phyloP scores from a whole-genome alignment of 306 rosid species.

The Cucurbita pepo region DNA sequence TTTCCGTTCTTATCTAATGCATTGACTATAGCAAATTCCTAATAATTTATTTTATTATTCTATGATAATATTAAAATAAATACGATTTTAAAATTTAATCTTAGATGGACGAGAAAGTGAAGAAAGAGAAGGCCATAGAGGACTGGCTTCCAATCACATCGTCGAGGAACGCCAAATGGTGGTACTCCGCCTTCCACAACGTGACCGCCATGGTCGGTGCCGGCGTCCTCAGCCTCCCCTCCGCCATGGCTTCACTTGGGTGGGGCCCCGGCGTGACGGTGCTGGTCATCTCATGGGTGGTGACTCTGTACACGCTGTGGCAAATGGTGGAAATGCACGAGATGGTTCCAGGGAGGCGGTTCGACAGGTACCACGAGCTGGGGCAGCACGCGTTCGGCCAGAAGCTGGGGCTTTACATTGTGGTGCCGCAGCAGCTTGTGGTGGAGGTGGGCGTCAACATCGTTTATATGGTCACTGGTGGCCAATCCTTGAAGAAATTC shows the following conservation, averaged over 20 bases:
- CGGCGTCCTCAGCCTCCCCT: conserved; percentile 56
- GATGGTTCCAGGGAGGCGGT: conserved; percentile 42
- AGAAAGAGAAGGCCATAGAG: conserved; percentile 24
- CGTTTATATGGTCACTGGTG: conserved; percentile 52
- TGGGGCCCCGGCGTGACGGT: conserved; percentile 76
- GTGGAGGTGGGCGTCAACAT: conserved; percentile 32
- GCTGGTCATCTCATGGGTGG: conserved; percentile 33
- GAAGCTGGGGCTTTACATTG: conserved; percentile 44
- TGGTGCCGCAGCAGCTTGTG: conserved; percentile 45
- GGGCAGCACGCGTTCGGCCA: conserved; percentile 49
- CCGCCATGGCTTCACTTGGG: conserved; percentile 42
- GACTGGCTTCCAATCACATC: conserved; percentile 55
- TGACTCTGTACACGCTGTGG: conserved; percentile 48
- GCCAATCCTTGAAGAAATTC: conserved; percentile 34
- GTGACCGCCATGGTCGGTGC: conserved; percentile 68
- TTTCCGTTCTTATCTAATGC: too few relatives aligned
- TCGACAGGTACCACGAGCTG: conserved; percentile 45
- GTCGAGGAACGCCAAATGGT: conserved; percentile 56
- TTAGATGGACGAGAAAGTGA: background rate
- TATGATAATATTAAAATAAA: too few relatives aligned
- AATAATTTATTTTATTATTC: too few relatives aligned
- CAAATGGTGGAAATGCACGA: conserved; percentile 64
- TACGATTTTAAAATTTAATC: too few relatives aligned
- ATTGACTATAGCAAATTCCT: too few relatives aligned
- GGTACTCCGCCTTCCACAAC: conserved; percentile 58